Evolutionary conservation across 176 grass and related monocot species (phyloP).

Genomic region (Oryza glumipatula): DNA sequence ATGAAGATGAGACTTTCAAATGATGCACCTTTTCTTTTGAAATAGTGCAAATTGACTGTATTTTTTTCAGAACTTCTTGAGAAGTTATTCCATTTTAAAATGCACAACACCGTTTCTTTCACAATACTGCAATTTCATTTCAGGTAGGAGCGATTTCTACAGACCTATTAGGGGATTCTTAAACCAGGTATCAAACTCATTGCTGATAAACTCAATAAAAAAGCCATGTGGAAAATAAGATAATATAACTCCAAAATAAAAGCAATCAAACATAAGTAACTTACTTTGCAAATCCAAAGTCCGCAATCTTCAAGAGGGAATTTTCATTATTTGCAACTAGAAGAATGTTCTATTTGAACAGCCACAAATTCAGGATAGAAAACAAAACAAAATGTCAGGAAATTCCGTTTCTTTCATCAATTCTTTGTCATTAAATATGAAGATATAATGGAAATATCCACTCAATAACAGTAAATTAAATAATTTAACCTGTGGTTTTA

Average conservation of each 20-base stretch:
- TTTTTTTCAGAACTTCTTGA: not conserved
- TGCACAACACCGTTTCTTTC: not conserved
- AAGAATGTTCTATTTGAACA: slow-evolving; percentile 86
- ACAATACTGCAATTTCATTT: slow-evolving; percentile 6
- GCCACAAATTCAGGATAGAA: slow-evolving; percentile 31
- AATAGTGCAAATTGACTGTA: not conserved
- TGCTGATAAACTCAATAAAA: slow-evolving; percentile 27
- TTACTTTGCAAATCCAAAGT: slow-evolving; percentile 99
- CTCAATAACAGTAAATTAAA: slow-evolving; percentile 12
- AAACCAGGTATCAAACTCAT: not conserved
- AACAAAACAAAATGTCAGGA: slow-evolving; percentile 6
- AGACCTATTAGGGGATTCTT: slow-evolving; percentile 12
- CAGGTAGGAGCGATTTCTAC: not conserved
- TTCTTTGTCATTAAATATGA: slow-evolving; percentile 23
- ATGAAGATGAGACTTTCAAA: slow-evolving; percentile 3
- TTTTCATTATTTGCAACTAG: slow-evolving; percentile 73
- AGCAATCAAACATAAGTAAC: slow-evolving; percentile 41
- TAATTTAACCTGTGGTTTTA: slow-evolving; percentile 85
- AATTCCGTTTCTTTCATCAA: not conserved
- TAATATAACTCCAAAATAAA: slow-evolving; percentile 26
- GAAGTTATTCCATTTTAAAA: not conserved
- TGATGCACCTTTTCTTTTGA: not conserved
- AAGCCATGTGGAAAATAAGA: slow-evolving; percentile 2
- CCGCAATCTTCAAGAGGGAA: slow-evolving; percentile 90
- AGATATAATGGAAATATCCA: slow-evolving; percentile 23